phyloP scores from a whole-genome alignment of 2,329 filamentous ascomycete genomes.

The Penicillium paneum region DNA sequence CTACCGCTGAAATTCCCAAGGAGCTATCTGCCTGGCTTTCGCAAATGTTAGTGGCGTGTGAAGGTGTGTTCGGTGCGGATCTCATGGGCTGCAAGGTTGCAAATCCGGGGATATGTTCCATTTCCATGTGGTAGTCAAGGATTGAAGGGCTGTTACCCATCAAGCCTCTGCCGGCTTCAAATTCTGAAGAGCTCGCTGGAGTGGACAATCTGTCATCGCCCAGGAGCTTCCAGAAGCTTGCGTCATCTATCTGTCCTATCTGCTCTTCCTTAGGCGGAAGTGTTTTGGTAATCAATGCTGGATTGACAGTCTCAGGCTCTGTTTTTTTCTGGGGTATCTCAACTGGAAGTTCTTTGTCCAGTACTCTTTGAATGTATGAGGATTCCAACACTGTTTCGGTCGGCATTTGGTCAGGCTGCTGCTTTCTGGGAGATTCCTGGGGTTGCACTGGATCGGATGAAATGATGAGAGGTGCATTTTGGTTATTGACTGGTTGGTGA shows the following conservation, averaged over 20 bases:
- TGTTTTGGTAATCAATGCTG: background rate
- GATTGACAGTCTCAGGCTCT: background rate
- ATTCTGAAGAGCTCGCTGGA: background rate
- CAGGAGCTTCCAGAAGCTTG: background rate
- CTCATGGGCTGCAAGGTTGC: conserved; percentile 3
- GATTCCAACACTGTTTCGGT: too few species aligned
- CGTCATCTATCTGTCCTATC: background rate
- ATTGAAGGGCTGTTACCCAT: conserved; percentile 1
- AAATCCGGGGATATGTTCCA: conserved; percentile 8
- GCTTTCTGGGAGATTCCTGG: background rate
- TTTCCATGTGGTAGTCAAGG: conserved; percentile 9
- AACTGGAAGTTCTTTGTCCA: background rate
- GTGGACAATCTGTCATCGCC: background rate
- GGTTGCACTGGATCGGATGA: conserved; percentile 3
- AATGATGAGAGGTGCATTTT: background rate
- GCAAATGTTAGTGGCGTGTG: background rate
- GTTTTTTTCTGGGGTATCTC: background rate
- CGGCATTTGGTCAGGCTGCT: background rate
- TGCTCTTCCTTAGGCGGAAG: background rate
- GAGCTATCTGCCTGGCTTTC: background rate
- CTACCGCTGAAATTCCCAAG: conserved; percentile 1
- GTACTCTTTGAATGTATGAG: background rate
- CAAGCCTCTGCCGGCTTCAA: conserved; percentile 1
- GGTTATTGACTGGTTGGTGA: background rate
- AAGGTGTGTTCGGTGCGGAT: background rate